Base-by-base conservation (phyloP, 441 rosid species). In the Mallotus repandus region DNA sequence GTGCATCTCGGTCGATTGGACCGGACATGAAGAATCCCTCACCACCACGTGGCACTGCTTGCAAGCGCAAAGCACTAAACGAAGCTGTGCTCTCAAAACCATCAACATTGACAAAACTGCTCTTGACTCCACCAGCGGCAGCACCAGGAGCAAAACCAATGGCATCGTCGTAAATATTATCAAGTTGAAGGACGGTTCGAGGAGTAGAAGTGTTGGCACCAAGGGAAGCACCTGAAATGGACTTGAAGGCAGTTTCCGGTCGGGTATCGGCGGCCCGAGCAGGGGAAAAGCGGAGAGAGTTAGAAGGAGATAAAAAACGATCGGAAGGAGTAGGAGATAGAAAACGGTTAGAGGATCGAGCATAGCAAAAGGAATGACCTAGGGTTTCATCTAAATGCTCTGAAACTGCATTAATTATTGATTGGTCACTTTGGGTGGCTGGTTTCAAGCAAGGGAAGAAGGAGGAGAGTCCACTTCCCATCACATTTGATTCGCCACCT, bases 61-160 rank as follows among this genome's bases (percentile, higher is more conserved):
- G 98, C 35, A 95, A 88, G 55, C 96, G 98, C 67, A 95, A 76
- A n/a, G 99, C 91, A 25, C 84, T 78, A 75, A 95, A 95, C 67
- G 96, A 95, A 55, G 98, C 88, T 45, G 98, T 93, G 77, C 98
- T 88, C 79, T 93, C 98, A 70, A 95, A 95, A 54, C 93, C 96
- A 79, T 80, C 82, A 43, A 87, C 89, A 79, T 85, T 85, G 22
- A 88, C 83, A 53, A 86, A 79, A 66, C 85, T 82, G 78, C 85
- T 77, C 68, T 73, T 82, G 14, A 78, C 79, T 57, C 89, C 87
- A 55, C 84, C 88, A 72, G 87, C 87, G 9, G 53, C 61, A 65
- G 43, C 66, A 48, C 54, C 57, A 71, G 41, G 5, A 38, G 84
- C 81, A 54, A 74, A 68, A 35, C 72, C 70, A 74, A 89, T 77